Percentiles rank a stretch among this genome's conserved stretches.
These are phyloP conservation scores for Fusarium poae DNA, from an alignment of 2,329 filamentous ascomycete species.

Conservation along the genomic window DNA sequence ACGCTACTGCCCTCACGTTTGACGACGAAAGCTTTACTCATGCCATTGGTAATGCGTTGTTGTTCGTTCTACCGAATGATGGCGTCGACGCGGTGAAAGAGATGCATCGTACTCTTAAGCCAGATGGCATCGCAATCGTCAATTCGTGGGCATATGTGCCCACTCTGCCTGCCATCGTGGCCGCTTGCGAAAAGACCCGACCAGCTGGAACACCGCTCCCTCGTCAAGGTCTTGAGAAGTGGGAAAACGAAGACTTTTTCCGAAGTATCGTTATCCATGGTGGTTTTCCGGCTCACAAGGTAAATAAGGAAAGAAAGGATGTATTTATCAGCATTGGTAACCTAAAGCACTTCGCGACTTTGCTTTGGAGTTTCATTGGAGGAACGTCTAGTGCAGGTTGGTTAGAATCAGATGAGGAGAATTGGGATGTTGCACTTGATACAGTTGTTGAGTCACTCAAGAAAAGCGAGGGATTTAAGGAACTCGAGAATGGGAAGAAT, in stretches of 20 bases:
- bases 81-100: not conserved
- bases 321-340: conserved; percentile 8
- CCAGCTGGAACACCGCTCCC: conserved; percentile 2
- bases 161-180: not conserved
- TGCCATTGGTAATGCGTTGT: not conserved
- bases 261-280: not conserved
- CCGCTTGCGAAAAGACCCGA: conserved; percentile 3
- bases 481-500: not conserved
- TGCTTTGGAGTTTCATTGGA: conserved; percentile 30
- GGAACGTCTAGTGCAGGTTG: conserved; percentile 13
- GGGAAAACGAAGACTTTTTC: not conserved
- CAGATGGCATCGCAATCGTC: not conserved
- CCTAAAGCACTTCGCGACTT: not conserved
- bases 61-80: conserved; percentile 9
- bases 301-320: rapidly evolving
- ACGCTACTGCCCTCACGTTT: not conserved
- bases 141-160: conserved; percentile 15
- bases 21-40: not conserved
- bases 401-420: conserved; percentile 18
- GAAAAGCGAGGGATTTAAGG: not conserved
- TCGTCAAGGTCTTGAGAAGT: conserved; percentile 3
- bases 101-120: conserved; percentile 1
- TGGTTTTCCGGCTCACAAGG: rapidly evolving
- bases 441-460: not conserved
- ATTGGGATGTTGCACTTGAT: conserved; percentile 10